Evolutionary conservation across 345 rosid genomes (phyloP).

Genomic region (Kernera saxatilis): DNA sequence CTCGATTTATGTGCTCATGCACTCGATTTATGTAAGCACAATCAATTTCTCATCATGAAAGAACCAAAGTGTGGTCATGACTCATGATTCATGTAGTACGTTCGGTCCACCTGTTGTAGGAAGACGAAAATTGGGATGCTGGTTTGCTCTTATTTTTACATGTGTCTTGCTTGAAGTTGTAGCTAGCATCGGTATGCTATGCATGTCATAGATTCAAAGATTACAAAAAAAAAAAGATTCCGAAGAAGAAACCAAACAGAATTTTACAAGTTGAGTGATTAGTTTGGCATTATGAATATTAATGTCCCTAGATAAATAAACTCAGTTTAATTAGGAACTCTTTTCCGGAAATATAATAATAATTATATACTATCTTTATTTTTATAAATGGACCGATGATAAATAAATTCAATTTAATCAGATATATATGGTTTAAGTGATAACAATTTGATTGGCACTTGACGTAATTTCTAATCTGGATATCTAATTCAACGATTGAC

Average conservation of each 20-base stretch:
- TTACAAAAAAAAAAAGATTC: background rate
- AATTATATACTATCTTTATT: background rate
- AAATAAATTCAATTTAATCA: too few relatives aligned
- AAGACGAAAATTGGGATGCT: background rate
- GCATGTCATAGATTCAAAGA: too few relatives aligned
- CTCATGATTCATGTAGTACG: background rate
- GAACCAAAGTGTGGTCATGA: background rate
- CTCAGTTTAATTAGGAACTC: background rate
- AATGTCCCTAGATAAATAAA: background rate
- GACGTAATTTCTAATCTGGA: conserved; percentile 17
- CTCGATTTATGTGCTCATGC: background rate
- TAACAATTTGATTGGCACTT: conserved; percentile 7
- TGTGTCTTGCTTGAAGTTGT: conserved; percentile 10
- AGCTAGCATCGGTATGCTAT: background rate
- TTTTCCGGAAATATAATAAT: background rate
- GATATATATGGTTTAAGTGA: background rate
- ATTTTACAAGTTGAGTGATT: background rate
- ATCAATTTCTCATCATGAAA: background rate
- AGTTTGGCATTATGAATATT: background rate
- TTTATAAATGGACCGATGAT: background rate
- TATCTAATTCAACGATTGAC: conserved; percentile 4
- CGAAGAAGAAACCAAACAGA: background rate
- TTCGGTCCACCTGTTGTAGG: background rate
- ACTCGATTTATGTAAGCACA: background rate
- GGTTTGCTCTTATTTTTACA: background rate